Base-by-base conservation (phyloP, 2,329 filamentous ascomycete species). In the Aspergillus fructus region DNA sequence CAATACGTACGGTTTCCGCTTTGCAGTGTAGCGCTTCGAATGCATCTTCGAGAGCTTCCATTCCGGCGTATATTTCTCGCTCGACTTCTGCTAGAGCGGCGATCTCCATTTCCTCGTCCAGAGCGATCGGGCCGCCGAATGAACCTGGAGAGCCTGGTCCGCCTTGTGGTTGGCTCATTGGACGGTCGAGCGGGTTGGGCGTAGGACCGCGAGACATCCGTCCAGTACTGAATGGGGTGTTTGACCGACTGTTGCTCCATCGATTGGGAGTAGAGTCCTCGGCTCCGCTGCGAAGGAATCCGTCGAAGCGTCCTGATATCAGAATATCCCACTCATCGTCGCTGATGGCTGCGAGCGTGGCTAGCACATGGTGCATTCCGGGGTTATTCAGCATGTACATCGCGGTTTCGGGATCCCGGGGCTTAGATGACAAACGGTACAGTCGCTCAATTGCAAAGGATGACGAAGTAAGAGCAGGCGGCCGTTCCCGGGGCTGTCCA, bases 271-370 rank as follows among this genome's bases (percentile, higher is more conserved):
- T 66, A 15, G 67, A 47, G 47, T 83, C 79, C 62, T 97, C 93
- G 6, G 91, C 91, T 21, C 93, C 93, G 45, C 91, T 96, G 86
- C 93, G 96, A 19, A 97, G 81, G 76, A 97, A 97, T 4, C 93
- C 93, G 69, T 97, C 93, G 67, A 97, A 97, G 27, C 93, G 89
- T 27, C 93, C 93, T 0, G 93, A 97, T 4, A 89, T 91, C 12
- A 97, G 81, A 55, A 97, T 96, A 61, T 97, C 93, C 93, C 93
- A 97, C 74, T 97, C 93, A n/a, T 90, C 89, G 47, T 87, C 85
- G 69, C 89, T 94, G 65, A 97, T 94, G 52, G 93, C 91, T 37
- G 90, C 88, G 49, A 97, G 82, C 0, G 93, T 96, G 41, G 91
- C 87, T 3, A 97, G 85, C 33, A 96, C 86, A 68, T 94, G 89